These are phyloP conservation scores for Exophiala xenobiotica DNA, from an alignment of 2,329 filamentous ascomycete species.

Conservation along the genomic window DNA sequence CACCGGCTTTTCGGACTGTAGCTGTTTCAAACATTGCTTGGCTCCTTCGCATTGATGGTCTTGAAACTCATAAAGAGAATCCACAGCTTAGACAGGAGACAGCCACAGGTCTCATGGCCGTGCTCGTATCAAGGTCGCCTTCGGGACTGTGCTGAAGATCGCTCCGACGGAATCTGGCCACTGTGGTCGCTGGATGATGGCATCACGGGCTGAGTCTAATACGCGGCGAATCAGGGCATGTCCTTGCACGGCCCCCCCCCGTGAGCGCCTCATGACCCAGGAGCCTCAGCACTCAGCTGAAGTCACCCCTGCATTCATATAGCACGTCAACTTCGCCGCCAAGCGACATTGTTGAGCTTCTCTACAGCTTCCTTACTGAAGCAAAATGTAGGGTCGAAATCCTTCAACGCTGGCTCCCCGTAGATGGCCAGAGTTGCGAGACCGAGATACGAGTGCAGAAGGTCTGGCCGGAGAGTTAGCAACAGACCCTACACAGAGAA, in stretches of 20 bases:
- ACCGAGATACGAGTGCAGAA: slow-evolving; percentile 88
- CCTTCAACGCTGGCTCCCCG: slow-evolving; percentile 66
- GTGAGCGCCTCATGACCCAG: too few relatives aligned
- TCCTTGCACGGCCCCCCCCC: neutral
- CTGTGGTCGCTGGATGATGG: neutral
- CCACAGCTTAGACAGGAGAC: too few relatives aligned
- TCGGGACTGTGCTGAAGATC: neutral
- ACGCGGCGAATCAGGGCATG: neutral
- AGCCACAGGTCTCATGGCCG: too few relatives aligned
- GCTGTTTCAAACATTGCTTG: neutral
- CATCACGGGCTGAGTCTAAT: neutral
- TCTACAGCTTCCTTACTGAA: slow-evolving; percentile 57
- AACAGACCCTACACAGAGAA: neutral
- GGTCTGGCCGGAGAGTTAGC: slow-evolving; percentile 46
- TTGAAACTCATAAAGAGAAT: neutral
- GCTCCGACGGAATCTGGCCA: neutral
- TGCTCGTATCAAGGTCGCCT: neutral
- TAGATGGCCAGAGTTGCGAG: slow-evolving; percentile 75
- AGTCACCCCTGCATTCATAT: neutral
- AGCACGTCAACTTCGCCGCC: slow-evolving; percentile 34
- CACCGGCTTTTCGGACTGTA: neutral
- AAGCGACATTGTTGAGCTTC: slow-evolving; percentile 42
- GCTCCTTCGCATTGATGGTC: neutral
- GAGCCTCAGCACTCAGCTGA: slow-evolving; percentile 1
- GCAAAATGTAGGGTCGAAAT: slow-evolving; percentile 73